Conservation (phyloP, 352 stramenopile species). For the Pythium graminicola region DNA sequence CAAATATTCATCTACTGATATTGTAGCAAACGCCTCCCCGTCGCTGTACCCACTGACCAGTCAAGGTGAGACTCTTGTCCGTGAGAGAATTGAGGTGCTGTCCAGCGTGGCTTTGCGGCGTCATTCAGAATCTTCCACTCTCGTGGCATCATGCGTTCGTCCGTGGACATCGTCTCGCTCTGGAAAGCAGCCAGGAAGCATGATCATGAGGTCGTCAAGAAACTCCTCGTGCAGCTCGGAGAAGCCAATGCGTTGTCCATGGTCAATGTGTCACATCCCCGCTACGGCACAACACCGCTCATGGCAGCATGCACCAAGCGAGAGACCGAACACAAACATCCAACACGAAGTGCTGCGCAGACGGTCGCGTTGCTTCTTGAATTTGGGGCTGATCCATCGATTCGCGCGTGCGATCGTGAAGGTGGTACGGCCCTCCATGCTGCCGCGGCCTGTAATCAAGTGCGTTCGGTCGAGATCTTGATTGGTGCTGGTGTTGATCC, state of each 20-base stretch:
- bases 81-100: no score
- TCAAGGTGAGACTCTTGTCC: neutral
- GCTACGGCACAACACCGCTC: slow-evolving; percentile 51
- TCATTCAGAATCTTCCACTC: neutral
- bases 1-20: neutral
- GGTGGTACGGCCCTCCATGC: slow-evolving; percentile 63
- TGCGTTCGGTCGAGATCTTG: slow-evolving; percentile 46
- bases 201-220: slow-evolving; percentile 12
- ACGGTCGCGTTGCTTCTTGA: slow-evolving; percentile 50
- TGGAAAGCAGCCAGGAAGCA: slow-evolving; percentile 24
- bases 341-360: slow-evolving; percentile 16
- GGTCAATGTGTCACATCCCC: slow-evolving; percentile 39
- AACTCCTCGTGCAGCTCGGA: slow-evolving; percentile 11
- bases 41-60: slow-evolving; percentile 6
- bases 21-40: neutral
- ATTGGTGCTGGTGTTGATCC: slow-evolving; percentile 37
- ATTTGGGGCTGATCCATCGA: slow-evolving; percentile 41
- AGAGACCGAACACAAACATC: slow-evolving; percentile 25
- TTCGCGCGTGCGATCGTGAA: slow-evolving; percentile 32
- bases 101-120: no score
- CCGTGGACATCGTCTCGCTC: slow-evolving; percentile 12
- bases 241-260: slow-evolving; percentile 15
- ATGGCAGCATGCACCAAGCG: slow-evolving; percentile 57
- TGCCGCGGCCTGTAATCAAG: slow-evolving; percentile 47
- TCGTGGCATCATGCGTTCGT: neutral